Conservation (phyloP, 108 stramenopile genomes). For the Stephanodiscus minutulus region DNA sequence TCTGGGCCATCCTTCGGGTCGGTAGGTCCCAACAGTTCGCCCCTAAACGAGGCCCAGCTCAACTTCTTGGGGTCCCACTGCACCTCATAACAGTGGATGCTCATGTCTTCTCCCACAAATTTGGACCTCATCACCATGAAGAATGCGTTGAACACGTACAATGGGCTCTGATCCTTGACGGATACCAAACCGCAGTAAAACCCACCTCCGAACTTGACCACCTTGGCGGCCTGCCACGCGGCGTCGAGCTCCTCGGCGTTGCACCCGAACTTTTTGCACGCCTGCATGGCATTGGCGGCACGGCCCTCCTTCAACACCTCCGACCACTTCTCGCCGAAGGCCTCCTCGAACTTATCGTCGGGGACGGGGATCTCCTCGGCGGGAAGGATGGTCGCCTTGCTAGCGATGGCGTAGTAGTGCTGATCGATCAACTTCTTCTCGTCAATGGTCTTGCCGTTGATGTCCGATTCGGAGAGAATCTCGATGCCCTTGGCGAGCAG, state of each 20-base stretch:
- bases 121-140: conserved; percentile 90
- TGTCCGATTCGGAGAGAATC: conserved; percentile 76
- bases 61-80: conserved; percentile 83
- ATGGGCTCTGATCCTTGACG: conserved; percentile 48
- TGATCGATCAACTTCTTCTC: conserved; percentile 90
- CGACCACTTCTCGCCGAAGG: conserved; percentile 88
- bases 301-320: conserved; percentile 75
- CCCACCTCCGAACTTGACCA: conserved; percentile 94
- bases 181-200: conserved; percentile 88
- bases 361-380: conserved; percentile 90
- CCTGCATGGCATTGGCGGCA: conserved; percentile 89
- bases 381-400: conserved; percentile 88
- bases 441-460: conserved; percentile 83
- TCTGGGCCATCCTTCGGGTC: conserved; percentile 82
- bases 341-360: conserved; percentile 73
- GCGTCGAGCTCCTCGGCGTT: conserved; percentile 72
- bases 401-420: conserved; percentile 95
- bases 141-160: conserved; percentile 96
- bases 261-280: conserved; percentile 80
- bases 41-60: conserved; percentile 86
- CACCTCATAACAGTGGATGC: conserved; percentile 89
- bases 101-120: conserved; percentile 75
- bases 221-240: conserved; percentile 75
- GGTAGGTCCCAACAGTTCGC: conserved; percentile 83
- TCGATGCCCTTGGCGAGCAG: conserved; percentile 63